Conservation (phyloP, 2,329 filamentous ascomycete species). For the Dothistroma septosporum region DNA sequence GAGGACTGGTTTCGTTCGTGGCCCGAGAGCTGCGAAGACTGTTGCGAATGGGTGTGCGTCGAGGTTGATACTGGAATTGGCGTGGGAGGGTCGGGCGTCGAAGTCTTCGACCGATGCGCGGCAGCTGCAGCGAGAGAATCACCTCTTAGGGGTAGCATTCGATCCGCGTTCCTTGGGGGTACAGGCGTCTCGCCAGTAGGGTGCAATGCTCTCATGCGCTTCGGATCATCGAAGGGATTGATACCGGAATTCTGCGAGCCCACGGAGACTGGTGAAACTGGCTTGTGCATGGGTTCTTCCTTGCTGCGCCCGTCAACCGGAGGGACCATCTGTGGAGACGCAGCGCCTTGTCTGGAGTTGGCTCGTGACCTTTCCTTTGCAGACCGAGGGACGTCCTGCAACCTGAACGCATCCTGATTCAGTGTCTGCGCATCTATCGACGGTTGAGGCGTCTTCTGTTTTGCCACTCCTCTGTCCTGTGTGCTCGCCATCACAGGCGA, state of each 20-base stretch:
- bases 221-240: constrained; percentile 39
- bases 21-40: constrained; percentile 13
- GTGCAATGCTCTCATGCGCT: constrained; percentile 30
- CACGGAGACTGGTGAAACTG: constrained; percentile 35
- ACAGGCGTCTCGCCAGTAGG: constrained; percentile 29
- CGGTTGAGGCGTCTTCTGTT: constrained; percentile 27
- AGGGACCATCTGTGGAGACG: constrained; percentile 40
- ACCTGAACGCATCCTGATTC: constrained; percentile 55
- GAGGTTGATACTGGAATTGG: constrained; percentile 39
- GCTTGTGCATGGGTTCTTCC: constrained; percentile 32
- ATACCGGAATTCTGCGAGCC: constrained; percentile 37
- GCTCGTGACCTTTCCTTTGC: constrained; percentile 50
- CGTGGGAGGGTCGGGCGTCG: constrained; percentile 35
- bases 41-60: constrained; percentile 9
- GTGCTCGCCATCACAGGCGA: constrained; percentile 28
- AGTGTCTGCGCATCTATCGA: constrained; percentile 28
- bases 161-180: constrained; percentile 39
- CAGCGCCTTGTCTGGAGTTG: constrained; percentile 44
- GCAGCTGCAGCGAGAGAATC: constrained; percentile 53
- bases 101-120: constrained; percentile 24
- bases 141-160: constrained; percentile 50
- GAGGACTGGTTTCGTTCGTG: constrained; percentile 40
- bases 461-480: constrained; percentile 47
- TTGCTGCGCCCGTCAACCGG: constrained; percentile 31
- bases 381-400: constrained; percentile 74